Evolutionary conservation across 352 stramenopile genomes (phyloP), one percentile per base, ranked within the genome.

Genomic region (Chrysophaeum taylorii): DNA sequence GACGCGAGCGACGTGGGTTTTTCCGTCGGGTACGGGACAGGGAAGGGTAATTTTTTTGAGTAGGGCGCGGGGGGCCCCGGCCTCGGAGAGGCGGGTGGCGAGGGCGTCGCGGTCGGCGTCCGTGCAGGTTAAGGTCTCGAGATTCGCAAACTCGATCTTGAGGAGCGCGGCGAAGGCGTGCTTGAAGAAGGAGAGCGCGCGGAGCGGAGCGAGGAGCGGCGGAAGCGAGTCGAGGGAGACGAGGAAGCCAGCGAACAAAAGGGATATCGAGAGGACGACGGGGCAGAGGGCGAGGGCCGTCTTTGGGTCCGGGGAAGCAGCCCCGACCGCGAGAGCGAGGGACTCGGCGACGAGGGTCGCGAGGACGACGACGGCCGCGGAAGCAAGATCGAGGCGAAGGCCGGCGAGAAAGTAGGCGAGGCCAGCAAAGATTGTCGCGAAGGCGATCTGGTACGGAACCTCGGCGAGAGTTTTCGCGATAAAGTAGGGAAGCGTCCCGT

Each of bases 401-500:
- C 67, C 67, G 0, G 50, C 67, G 35, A 71, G 37, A 31, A 27
- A 38, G 67, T 61, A 61, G 35, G 45, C 25, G 31, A 71, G 9
- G 0, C 27, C 29, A 5, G 67, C 50, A 50, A 71, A 71, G 16
- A 71, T 12, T 0, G 36, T 21, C 27, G 67, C 48, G 29, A 71
- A 25, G 48, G 39, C 38, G 67, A 31, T 23, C 29, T 61, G 53
- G 45, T 29, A 23, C 45, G 60, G 50, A 0, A 71, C 33, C 67
- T 71, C 67, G 9, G 48, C 53, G 0, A 48, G 16, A 18, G 60
- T 33, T 50, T 71, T 71, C 1, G 67, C 41, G 12, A 71, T 25
- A 50, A 71, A 71, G 25, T 71, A 71, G 48, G 45, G 45, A 16
- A 18, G 18, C 36, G 67, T 68, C 21, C 67, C 29, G 31, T 71